Evolutionary conservation across 2,329 filamentous ascomycete species (phyloP), one percentile per base, ranked within the genome.

Genomic region (Paecilomyces sp.): DNA sequence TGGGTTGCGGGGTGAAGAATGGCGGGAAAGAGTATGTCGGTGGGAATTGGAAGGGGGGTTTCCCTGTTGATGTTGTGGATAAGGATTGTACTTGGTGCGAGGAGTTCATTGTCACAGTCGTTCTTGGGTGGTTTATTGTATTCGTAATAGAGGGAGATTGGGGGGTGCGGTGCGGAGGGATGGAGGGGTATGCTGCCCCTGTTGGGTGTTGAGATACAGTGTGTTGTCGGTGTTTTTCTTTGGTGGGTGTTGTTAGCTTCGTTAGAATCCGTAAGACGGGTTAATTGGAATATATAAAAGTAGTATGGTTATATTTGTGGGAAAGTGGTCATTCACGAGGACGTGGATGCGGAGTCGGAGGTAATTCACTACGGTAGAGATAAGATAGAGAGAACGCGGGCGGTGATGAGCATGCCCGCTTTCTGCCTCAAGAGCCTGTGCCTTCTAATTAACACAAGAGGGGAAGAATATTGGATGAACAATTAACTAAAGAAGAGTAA

Each of bases 11-110:
- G 61, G 75, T 79, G 76, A 76, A 77, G 73, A 79, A 81, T 70
- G 87, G 81, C 76, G 85, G 80, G 73, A 78, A 80, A 67, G 73
- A 76, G 68, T 80, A 76, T 58, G 72, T 73, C 41, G 70, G 65
- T 30, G 76, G 74, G 66, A 79, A 79, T 22, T 63, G 62, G 62
- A 79, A 80, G 22, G 71, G 57, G 2, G 67, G 50, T 52, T 62
- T 34, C 34, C 58, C 53, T 22, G 63, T 11, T 18, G 65, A 55
- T 33, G 66, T 57, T 33, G 60, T 63, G 25, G 60, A 58, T 3
- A 41, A 55, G 18, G 53, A 50, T 30, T 28, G 11, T 22, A 18
- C 6, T 18, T 47, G 41, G 7, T n/a, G 36, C n/a, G 41, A 18
- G 41, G 41, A 18, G 41, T 8, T 47, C 41, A 47, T 47, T 15